Base-by-base conservation (phyloP, 306 rosid species). In the Hippophae gyantsensis region DNA sequence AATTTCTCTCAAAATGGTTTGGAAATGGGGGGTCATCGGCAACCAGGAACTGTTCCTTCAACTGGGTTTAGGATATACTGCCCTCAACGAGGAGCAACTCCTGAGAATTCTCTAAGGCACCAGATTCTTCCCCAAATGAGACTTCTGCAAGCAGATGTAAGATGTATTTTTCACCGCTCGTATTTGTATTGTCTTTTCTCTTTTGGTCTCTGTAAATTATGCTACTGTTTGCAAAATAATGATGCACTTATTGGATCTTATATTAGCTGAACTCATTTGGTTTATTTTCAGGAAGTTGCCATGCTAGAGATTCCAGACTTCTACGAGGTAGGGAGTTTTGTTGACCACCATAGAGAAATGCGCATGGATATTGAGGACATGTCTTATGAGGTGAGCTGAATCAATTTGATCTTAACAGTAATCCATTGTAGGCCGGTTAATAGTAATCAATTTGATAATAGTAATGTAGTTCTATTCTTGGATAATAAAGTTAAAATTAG, bases 361-460 rank as follows among this genome's bases (percentile, higher is more conserved):
- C 94, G 90, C 60, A 60, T 93, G 87, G 97, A 93, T 80, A 93
- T 93, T 50, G 99, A 88, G 80, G 89, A 93, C 68, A 88, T 93
- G 97, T 86, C 99, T 44, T 93, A 93, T 61, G 99, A 93, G 95
- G 99, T 80, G 76, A 74, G 77, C 38, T 64, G 40, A 49, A 32
- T 52, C 65, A 63, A 32, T 42, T 69, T 43, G 49, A 64, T 63
- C 50, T 54, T 25, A 9, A 43, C 13, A 43, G 48, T 26, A 26
- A 60, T 59, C 13, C 27, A n/a, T 50, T 52, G 41, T 32, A 43
- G 65, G 1, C 13, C 13, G 47, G 52, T 50, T 48, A 40, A 56
- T 43, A 63, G 38, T 52, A 40, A 57, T 32, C 49, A 12, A 32
- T 13, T 47, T 47, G 55, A 13, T 6, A 51, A 14, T 46, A 8